Base-by-base conservation (phyloP, 192 early-diverging fungal genomes). In the Linnemannia exigua region DNA sequence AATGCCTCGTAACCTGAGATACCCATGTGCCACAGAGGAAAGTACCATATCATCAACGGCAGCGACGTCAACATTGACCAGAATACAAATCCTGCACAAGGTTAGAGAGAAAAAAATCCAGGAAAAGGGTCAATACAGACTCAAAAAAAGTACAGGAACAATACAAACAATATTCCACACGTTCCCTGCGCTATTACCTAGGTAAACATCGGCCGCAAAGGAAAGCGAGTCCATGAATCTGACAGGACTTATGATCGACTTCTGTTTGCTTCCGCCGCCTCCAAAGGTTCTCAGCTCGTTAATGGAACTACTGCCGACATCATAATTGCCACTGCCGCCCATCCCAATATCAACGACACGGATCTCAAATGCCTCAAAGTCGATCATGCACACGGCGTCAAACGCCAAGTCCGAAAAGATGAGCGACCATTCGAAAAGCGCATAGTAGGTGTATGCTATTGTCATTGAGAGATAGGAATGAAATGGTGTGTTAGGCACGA, bases 11-110 rank as follows among this genome's bases (percentile, higher is more conserved):
- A 95, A 25, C 95, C 95, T 16, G 94, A 95, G 72, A 95, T 90
- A 2, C 95, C 95, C 95, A 95, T 95, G 82, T 94, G 89, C 92
- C 94, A 95, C 36, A 95, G 88, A 58, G 95, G 95, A 71, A 95
- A 95, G 74, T 95, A 95, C 94, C 94, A 93, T 74, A 90, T 91
- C 47, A 92, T 88, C 50, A 94, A 72, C 0, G 92, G 90, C 16
- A 95, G 84, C 37, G 94, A 91, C 0, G 95, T 95, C 75, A 94
- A 87, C 75, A 93, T 91, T 25, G 95, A 93, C 95, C 95, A 95
- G 74, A 93, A 95, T 28, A 95, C 89, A 84, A 94, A 95, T 67
- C 91, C 90, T 90, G 82, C 2, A 1, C 66, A 31, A 19, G 22
- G 66, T 28, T 8, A 69, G 16, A 38, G 36, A 71, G 19, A 2